Base-by-base conservation (phyloP, 768 basidiomycete species). In the Galerina sulciceps region DNA sequence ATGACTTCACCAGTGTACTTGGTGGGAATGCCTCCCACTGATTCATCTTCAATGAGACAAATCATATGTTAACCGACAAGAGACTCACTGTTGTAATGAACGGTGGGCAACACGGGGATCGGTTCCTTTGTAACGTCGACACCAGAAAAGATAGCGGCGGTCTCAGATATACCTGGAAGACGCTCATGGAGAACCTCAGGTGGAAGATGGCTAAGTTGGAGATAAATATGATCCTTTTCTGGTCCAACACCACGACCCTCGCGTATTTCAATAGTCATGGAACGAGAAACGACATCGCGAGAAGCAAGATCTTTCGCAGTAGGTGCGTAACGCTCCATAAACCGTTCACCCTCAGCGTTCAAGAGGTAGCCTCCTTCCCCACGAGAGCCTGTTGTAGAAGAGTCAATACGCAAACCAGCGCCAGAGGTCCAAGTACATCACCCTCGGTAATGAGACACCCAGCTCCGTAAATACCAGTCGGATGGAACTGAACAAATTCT, bases 401-500 rank as follows among this genome's bases (percentile, higher is more conserved):
- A 52, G 26, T 56, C 22, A 57, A 18, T 10, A 41, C 49, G 15
- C 49, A 51, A 40, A 10, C 31, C 34, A 31, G 2, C n/a, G n/a
- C 15, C 41, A 18, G 36, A n/a, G n/a, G 35, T 40, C 17, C n/a
- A 23, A 43, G 52, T 26, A 10, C 18, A 15, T 53, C 61, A 92
- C 95, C 96, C 82, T 99, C 96, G 11, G 96, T 99, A 72, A 99
- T 99, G 65, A 99, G 83, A 77, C 97, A 99, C 47, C 97, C 97
- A 67, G 97, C 96, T 65, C 97, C 97, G 72, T 99, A 99, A 69
- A 99, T 99, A 76, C 97, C 97, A 45, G 97, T 99, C 2, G 97
- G 97, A 75, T 99, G 97, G 93, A 99, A 99, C 74, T 99, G 97
- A n/a, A 99, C 96, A 72, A 99, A 99, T 76, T 99, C 97, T 60